Evolutionary conservation across 164 flowering plant species (phyloP).

Genomic region (Dillenia suffruticosa): DNA sequence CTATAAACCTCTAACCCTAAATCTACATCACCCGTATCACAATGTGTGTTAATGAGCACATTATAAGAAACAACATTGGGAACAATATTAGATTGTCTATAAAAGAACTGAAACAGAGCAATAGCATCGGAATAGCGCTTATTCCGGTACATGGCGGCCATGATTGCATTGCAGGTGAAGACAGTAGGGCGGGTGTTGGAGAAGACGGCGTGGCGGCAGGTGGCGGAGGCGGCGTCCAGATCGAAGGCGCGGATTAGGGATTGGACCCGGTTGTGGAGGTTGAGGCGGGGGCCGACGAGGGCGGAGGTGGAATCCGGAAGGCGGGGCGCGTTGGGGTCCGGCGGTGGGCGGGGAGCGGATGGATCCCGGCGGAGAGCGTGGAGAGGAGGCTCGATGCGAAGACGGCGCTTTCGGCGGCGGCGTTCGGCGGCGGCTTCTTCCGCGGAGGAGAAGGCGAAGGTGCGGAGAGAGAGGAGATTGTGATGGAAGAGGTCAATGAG

Average conservation of each 20-base stretch:
- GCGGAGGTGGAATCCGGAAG: constrained; percentile 78
- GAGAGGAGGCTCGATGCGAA: constrained; percentile 77
- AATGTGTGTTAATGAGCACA: constrained; percentile 55
- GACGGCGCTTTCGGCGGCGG: constrained; percentile 72
- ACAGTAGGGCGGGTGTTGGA: constrained; percentile 71
- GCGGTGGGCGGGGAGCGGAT: constrained; percentile 31
- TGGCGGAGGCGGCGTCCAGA: constrained; percentile 59
- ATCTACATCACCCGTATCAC: constrained; percentile 55
- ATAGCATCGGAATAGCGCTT: constrained; percentile 55
- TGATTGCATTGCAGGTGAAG: constrained; percentile 82
- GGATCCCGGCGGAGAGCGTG: constrained; percentile 65
- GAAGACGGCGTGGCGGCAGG: constrained; percentile 67
- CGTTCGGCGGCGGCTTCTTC: constrained; percentile 90
- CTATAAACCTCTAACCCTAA: constrained; percentile 42
- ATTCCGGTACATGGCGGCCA: constrained; percentile 67
- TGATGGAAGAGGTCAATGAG: constrained; percentile 9
- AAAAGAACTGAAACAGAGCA: constrained; percentile 60
- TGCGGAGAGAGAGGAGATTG: constrained; percentile 16
- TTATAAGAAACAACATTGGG: constrained; percentile 81
- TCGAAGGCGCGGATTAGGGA: constrained; percentile 67
- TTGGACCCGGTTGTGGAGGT: constrained; percentile 79
- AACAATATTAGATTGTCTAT: constrained; percentile 46
- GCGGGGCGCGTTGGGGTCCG: constrained; percentile 60
- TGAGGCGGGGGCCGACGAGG: constrained; percentile 68
- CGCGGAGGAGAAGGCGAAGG: constrained; percentile 68